Base-by-base conservation (phyloP, 202 grass and related monocot species). In the Setaria viridis region DNA sequence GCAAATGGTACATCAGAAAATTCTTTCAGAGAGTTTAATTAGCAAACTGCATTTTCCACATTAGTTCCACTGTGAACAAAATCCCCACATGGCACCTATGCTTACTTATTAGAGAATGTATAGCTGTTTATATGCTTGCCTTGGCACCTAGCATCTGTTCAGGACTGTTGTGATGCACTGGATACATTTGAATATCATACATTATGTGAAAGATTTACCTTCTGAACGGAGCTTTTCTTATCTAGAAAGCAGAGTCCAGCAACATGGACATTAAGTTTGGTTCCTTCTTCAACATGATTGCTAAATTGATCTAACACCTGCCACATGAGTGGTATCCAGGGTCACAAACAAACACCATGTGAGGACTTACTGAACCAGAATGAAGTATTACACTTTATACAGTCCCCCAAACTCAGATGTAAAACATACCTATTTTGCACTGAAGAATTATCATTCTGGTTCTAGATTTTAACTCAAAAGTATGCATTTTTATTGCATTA, bases 261-360 rank as follows among this genome's bases (percentile, higher is more conserved):
- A 66, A 77, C 43, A 33, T 49, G 5, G 71, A 91, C 45, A 53
- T 37, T 50, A 53, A 91, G 81, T 85, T 91, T 21, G 2, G 53
- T 83, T 66, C 85, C 89, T 82, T 81, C 85, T 77, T 91, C 82
- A 60, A 91, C 59, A 77, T 91, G 89, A 84, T 91, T 91, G 7
- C 56, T 63, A 59, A 45, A 91, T 35, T 87, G 56, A 59, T 91
- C 89, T 0, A 91, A 78, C 29, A 91, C 83, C 89, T 91, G 85
- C 5, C 14, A 76, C 29, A 80, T 80, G 56, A 30, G 46, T 71
- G 35, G 69, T 45, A 49, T 48, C 33, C 32, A 72, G 46, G 68
- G 68, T 37, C 48, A 30, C 37, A 30, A 41, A 55, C 8, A 70
- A 84, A 30, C 15, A 77, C 2, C 21, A 56, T 55, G 48, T 12